Evolutionary conservation across 192 early-diverging fungal genomes (phyloP), one percentile per base, ranked within the genome.

Genomic region (Coemansia guatemalensis): DNA sequence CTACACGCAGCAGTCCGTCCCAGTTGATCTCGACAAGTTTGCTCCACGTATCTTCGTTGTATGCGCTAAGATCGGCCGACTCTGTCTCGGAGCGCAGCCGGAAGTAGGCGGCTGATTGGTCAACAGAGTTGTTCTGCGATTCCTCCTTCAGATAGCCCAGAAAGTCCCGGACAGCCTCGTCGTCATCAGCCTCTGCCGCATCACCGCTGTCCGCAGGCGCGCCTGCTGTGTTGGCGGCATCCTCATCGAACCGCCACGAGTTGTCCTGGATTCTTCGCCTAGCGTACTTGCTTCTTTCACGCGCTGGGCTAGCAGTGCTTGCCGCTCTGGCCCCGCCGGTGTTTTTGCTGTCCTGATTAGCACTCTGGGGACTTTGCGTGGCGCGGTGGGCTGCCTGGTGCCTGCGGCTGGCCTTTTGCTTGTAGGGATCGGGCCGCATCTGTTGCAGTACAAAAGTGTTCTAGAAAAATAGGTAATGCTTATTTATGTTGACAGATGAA

Each of bases 391-490:
- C 41, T 3, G 68, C 68, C 65, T 74, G 67, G 59, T 81, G 68
- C n/a, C 54, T 39, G 58, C 72, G 72, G 27, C 78, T 81, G 50
- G 68, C 68, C 69, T 81, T 81, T 62, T 81, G 68, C 32, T 81
- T 74, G 65, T 81, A 58, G 12, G 73, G 62, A 44, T 81, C 78
- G 17, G 78, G 78, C 2, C 72, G 68, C 78, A 81, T 81, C 20
- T 21, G 25, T 47, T 12, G 14, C 14, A 22, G 14, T 62, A 21
- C 14, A 29, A 23, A 14, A 3, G 23, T n/a, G n/a, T 63, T 35
- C 18, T 53, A 24, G 22, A 35, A 30, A 27, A 51, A 39, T 17
- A 53, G 29, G 3, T 25, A 25, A 4, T 2, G 23, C 33, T 53
- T 30, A 23, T 25, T 39, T 11, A 2, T 26, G n/a, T 11, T 35